These are phyloP conservation scores for Beauveria sp. DNA, from an alignment of 2,329 filamentous ascomycete genomes.

Conservation along the genomic window DNA sequence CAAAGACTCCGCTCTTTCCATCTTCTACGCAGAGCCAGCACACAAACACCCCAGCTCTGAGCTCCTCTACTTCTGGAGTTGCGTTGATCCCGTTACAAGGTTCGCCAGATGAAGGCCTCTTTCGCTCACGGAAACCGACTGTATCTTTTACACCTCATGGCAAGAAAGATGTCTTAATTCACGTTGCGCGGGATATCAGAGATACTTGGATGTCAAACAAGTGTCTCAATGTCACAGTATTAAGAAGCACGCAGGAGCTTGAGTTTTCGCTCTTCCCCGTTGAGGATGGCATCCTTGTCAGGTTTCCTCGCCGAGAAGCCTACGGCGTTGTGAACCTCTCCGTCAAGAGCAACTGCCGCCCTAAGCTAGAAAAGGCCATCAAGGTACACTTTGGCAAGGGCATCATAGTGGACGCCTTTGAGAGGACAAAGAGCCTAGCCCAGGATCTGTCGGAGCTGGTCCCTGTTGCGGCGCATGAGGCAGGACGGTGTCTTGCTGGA, in stretches of 20 bases:
- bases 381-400: constrained; percentile 51
- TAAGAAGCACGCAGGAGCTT: constrained; percentile 38
- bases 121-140: constrained; percentile 24
- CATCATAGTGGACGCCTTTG: constrained; percentile 35
- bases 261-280: constrained; percentile 40
- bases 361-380: constrained; percentile 54
- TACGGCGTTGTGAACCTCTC: constrained; percentile 51
- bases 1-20: constrained; percentile 10
- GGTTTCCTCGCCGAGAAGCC: constrained; percentile 46
- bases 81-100: constrained; percentile 24
- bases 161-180: constrained; percentile 45
- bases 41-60: neutral
- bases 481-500: constrained; percentile 28
- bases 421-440: constrained; percentile 36
- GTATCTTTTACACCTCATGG: constrained; percentile 26
- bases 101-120: constrained; percentile 27
- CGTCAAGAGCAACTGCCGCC: constrained; percentile 50
- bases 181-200: constrained; percentile 42
- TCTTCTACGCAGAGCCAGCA: constrained; percentile 13
- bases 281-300: constrained; percentile 44
- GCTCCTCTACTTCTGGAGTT: constrained; percentile 18
- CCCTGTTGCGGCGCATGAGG: constrained; percentile 32
- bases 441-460: constrained; percentile 33
- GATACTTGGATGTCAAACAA: constrained; percentile 48
- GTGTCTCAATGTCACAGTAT: constrained; percentile 49